Conservation (phyloP, 257 asterid species). For the Nicotiana benthamiana region DNA sequence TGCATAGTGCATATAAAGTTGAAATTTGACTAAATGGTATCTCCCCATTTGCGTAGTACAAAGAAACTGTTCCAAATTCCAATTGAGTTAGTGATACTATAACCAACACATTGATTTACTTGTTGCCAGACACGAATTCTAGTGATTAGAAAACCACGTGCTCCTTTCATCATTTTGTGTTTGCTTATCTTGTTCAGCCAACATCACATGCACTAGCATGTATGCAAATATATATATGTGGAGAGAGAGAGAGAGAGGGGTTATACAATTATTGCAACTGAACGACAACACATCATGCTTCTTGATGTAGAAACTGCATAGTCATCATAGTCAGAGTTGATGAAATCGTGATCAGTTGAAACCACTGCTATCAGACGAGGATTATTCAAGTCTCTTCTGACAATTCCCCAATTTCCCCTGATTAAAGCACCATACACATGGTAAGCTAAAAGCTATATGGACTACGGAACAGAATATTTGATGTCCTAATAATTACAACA, state of each 20-base stretch:
- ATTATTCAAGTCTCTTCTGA: slow-evolving; percentile 60
- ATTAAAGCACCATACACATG: slow-evolving; percentile 1
- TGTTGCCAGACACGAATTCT: background rate
- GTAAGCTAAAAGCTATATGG: background rate
- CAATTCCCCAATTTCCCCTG: slow-evolving; percentile 96
- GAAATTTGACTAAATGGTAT: background rate
- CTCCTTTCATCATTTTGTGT: background rate
- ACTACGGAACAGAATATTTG: background rate
- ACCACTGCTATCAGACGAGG: slow-evolving; percentile 75
- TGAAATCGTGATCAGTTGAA: slow-evolving; percentile 48
- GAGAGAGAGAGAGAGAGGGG: slow-evolving; percentile 21
- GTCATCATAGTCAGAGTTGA: slow-evolving; percentile 51
- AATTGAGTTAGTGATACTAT: background rate
- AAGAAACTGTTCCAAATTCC: background rate
- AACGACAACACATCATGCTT: slow-evolving; percentile 72
- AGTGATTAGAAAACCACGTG: background rate
- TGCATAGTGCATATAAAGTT: background rate
- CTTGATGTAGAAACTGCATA: slow-evolving; percentile 56
- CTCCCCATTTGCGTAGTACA: background rate
- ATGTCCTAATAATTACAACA: background rate
- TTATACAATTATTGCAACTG: slow-evolving; percentile 63
- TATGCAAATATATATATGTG: background rate
- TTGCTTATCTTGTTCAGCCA: too few species aligned
- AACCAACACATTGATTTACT: background rate
- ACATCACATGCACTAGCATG: background rate